These are phyloP conservation scores for Elasticomyces elasticus DNA, from an alignment of 495 filamentous ascomycete species.

Conservation along the genomic window DNA sequence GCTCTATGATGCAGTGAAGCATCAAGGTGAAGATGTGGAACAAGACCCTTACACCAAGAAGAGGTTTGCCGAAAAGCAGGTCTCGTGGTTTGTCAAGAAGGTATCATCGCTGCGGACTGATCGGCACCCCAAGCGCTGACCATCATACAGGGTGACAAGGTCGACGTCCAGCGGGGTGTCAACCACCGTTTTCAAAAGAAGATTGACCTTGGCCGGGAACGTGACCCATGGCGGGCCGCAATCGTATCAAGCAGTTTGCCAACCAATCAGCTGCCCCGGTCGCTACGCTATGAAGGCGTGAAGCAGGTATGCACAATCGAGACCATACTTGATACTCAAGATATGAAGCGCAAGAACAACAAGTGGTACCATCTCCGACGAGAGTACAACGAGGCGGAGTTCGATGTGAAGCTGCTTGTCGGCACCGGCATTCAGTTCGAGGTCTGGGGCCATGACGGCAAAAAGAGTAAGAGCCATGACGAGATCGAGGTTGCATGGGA, in stretches of 20 bases:
- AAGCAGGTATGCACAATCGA: neutral
- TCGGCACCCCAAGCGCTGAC: neutral
- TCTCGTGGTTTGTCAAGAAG: neutral
- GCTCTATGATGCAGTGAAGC: constrained; percentile 3
- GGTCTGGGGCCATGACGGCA: constrained; percentile 6
- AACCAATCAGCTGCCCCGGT: neutral
- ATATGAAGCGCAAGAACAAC: constrained; percentile 8
- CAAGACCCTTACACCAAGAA: neutral
- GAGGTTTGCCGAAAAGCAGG: neutral
- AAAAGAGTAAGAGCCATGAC: neutral
- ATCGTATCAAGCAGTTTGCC: neutral
- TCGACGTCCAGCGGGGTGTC: neutral
- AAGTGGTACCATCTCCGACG: constrained; percentile 7
- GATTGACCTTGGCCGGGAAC: neutral
- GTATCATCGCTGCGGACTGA: neutral
- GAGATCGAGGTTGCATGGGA: neutral
- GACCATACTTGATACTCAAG: neutral
- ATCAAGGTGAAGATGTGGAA: constrained; percentile 4
- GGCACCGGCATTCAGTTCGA: constrained; percentile 10
- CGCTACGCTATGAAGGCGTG: neutral
- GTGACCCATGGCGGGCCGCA: neutral
- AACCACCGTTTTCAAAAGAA: neutral
- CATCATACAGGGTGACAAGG: neutral
- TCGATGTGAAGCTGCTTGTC: constrained; percentile 4
- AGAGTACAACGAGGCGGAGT: constrained; percentile 7